Evolutionary conservation across 345 rosid genomes (phyloP).

Genomic region (Rhizophora apiculata): DNA sequence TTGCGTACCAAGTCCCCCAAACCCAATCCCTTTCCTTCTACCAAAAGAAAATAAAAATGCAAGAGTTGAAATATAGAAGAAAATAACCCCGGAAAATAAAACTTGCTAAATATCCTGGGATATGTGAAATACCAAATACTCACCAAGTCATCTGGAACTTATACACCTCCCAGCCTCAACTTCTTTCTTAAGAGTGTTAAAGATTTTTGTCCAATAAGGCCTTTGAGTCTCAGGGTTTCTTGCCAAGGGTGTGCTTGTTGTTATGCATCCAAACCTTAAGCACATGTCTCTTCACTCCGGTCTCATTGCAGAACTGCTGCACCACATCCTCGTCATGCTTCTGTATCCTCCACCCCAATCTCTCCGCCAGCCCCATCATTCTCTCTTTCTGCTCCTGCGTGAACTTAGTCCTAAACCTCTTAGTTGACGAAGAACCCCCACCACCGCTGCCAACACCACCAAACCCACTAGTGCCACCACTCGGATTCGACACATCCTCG

Average conservation of each 20-base stretch:
- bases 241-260: constrained; percentile 38
- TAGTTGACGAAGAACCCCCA: constrained; percentile 3
- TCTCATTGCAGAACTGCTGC: constrained; percentile 37
- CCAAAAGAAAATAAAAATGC: not conserved
- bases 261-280: constrained; percentile 59
- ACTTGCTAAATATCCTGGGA: not conserved
- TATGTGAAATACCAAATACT: no score
- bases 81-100: not conserved
- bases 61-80: not conserved
- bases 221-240: constrained; percentile 2
- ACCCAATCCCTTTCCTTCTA: not conserved
- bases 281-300: constrained; percentile 40
- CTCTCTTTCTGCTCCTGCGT: constrained; percentile 41
- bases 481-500: constrained; percentile 19
- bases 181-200: no score
- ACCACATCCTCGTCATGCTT: constrained; percentile 33
- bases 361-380: constrained; percentile 45
- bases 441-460: not conserved
- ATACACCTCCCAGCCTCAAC: not conserved
- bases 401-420: constrained; percentile 43
- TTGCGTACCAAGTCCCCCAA: not conserved
- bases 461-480: constrained; percentile 12
- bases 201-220: no score
- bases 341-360: constrained; percentile 42
- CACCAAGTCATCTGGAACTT: not conserved